Base-by-base conservation (phyloP, 805 yeast genomes). In the Ascoidea tarda region DNA sequence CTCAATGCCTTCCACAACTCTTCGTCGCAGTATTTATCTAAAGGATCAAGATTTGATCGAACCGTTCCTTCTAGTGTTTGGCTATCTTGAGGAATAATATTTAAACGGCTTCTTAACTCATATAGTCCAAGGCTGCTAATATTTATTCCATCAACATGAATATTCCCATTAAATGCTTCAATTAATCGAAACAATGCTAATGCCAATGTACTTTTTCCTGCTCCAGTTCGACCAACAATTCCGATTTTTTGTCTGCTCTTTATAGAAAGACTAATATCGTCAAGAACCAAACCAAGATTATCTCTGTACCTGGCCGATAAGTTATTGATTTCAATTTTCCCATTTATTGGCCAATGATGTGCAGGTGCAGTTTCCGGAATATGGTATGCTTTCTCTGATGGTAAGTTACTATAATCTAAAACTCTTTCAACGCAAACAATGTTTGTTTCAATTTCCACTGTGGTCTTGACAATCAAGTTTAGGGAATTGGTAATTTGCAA, bases 191-290 rank as follows among this genome's bases (percentile, higher is more conserved):
- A 82, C 6, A 81, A 60, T 0, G 86, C 82, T 53, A 81, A 63
- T 1, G 84, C 75, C 50, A 81, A 66, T 0, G 84, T 73, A 0
- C 82, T 75, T 57, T 82, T 82, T 49, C 89, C 89, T 1, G 88
- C 86, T 46, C 89, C 89, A 0, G 88, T 83, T 63, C 89, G 72
- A n/a, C 89, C 89, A 49, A 82, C 87, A 58, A 83, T 78, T 52
- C 89, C 88, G 55, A 83, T 66, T 58, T 82, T 82, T 58, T 82
- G 87, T 32, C 68, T 63, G 2, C 83, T 67, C 16, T 71, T 65
- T 48, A 83, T 72, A 1, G 67, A 60, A 21, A 81, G 56, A 16
- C 62, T 62, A 42, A 82, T 67, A 46, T 73, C 62, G 45, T 69
- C 73, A 58, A 83, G 64, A 3, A 81, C 85, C 1, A 79, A 79